Percentiles rank a stretch among this genome's conserved stretches.
phyloP scores from a whole-genome alignment of 768 basidiomycete genomes.

The Amanita polypyramis region DNA sequence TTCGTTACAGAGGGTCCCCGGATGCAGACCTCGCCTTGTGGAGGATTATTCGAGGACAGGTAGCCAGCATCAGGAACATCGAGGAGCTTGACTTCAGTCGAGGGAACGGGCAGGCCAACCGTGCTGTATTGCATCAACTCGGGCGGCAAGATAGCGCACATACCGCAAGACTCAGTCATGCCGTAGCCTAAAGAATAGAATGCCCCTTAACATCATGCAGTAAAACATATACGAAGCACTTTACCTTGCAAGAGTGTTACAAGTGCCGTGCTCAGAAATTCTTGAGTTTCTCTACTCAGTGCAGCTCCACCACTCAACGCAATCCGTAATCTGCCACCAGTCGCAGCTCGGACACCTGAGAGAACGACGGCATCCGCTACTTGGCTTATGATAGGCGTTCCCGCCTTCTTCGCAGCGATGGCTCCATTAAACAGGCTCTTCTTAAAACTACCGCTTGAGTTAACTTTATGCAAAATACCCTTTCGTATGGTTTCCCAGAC shows the following conservation, averaged over 20 bases:
- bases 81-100: conserved; percentile 78
- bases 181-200: conserved; percentile 59
- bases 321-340: conserved; percentile 79
- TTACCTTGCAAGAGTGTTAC: conserved; percentile 84
- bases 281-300: conserved; percentile 78
- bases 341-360: conserved; percentile 66
- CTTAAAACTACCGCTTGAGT: conserved; percentile 53
- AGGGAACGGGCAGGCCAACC: conserved; percentile 84
- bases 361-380: conserved; percentile 73
- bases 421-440: conserved; percentile 76
- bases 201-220: conserved; percentile 4
- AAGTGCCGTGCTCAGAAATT: conserved; percentile 75
- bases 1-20: conserved; percentile 80
- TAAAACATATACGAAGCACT: conserved; percentile 11
- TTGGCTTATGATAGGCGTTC: conserved; percentile 51
- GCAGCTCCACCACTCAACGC: conserved; percentile 83
- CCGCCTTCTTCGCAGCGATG: conserved; percentile 60
- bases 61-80: conserved; percentile 86
- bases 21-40: conserved; percentile 84
- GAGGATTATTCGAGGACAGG: conserved; percentile 54
- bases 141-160: conserved; percentile 84
- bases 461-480: conserved; percentile 79
- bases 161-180: conserved; percentile 92
- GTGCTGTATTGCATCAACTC: conserved; percentile 62
- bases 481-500: conserved; percentile 98